Percentiles rank a stretch among this genome's conserved stretches.
phyloP scores from a whole-genome alignment of 805 yeast genomes.

The Vanderwaltozyma yarrowii region DNA sequence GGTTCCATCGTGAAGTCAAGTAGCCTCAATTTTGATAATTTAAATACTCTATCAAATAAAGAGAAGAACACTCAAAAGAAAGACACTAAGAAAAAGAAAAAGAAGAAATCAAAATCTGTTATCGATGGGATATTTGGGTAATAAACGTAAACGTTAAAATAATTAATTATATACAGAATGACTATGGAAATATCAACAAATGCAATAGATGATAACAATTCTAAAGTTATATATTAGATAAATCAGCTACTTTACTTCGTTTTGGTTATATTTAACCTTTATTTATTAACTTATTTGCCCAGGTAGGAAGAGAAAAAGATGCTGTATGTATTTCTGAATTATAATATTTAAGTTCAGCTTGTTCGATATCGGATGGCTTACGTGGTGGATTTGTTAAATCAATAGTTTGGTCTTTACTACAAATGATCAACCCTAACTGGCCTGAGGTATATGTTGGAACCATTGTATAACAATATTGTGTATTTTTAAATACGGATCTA shows the following conservation, averaged over 20 bases:
- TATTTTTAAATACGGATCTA: constrained; percentile 46
- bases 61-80: constrained; percentile 2
- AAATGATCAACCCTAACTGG: constrained; percentile 69
- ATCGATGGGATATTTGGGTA: constrained; percentile 72
- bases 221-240: too few relatives aligned
- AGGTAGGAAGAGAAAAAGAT: constrained; percentile 68
- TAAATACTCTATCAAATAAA: neutral
- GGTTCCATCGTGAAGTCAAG: too few relatives aligned
- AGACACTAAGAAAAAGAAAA: constrained; percentile 30
- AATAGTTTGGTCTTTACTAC: constrained; percentile 44
- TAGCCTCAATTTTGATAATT: neutral
- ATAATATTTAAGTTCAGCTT: constrained; percentile 50
- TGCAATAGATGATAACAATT: too few relatives aligned
- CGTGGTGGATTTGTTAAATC: constrained; percentile 46
- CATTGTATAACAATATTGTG: constrained; percentile 63
- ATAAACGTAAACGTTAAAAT: neutral
- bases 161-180: too few relatives aligned
- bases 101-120: constrained; percentile 41
- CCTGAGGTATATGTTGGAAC: constrained; percentile 88
- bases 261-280: too few relatives aligned
- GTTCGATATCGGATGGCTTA: constrained; percentile 37
- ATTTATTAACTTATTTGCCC: constrained; percentile 45
- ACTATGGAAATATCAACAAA: too few relatives aligned
- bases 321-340: constrained; percentile 55
- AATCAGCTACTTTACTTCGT: too few relatives aligned